Evolutionary conservation across 73 alveolate species (phyloP).

Genomic region (Symbiodinium natans): DNA sequence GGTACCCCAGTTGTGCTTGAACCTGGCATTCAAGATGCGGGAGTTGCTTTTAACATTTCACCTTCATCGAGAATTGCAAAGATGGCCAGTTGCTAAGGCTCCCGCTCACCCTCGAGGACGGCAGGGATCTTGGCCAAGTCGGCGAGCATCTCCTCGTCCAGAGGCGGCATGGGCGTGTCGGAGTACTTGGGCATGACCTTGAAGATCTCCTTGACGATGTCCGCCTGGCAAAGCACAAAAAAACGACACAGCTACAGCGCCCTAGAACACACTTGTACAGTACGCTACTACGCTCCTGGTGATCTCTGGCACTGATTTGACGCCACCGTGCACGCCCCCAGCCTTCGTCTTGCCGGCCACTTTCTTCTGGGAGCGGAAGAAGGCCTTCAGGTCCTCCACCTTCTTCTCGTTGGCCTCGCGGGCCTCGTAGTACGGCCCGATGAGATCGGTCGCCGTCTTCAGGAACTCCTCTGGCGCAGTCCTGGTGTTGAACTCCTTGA

Average conservation of each 20-base stretch:
- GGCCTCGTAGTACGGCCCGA: background rate
- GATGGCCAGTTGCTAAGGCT: too few relatives aligned
- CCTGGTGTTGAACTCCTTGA: background rate
- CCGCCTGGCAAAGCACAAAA: background rate
- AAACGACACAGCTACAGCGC: background rate
- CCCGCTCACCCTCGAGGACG: background rate
- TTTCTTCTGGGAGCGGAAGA: conserved; percentile 14
- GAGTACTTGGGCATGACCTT: background rate
- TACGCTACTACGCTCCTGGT: too few relatives aligned
- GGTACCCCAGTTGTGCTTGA: background rate
- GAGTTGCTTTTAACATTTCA: background rate
- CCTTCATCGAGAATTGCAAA: too few relatives aligned
- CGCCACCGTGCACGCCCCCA: background rate
- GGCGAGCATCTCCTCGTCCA: conserved; percentile 15
- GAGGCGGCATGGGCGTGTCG: background rate
- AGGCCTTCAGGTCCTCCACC: background rate
- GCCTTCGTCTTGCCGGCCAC: background rate
- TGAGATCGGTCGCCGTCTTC: background rate
- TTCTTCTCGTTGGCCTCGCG: background rate
- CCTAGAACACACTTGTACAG: too few relatives aligned
- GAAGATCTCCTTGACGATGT: background rate
- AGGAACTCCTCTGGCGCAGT: background rate
- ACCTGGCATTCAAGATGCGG: background rate
- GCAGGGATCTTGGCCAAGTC: conserved; percentile 17
- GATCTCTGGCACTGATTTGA: too few relatives aligned